phyloP scores from a whole-genome alignment of 2,329 filamentous ascomycete species.

The Cercospora citrullina region DNA sequence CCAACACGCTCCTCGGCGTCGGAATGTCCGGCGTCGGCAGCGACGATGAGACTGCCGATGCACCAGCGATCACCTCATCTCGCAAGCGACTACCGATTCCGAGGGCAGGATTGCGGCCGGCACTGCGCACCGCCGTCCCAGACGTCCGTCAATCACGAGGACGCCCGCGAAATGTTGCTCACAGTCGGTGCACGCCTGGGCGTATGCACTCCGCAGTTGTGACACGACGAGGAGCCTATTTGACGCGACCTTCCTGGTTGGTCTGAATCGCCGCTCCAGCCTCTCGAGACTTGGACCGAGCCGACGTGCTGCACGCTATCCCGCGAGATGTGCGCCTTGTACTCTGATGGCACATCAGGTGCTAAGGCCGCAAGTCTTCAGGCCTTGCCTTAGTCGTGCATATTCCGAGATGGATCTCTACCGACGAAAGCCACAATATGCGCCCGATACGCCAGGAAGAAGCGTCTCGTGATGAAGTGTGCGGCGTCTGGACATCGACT shows the following conservation, averaged over 20 bases:
- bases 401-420: not conserved
- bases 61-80: not conserved
- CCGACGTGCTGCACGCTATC: not conserved
- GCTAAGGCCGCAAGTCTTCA: not conserved
- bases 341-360: too few species aligned
- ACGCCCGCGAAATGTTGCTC: not conserved
- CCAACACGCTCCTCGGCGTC: not conserved
- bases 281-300: not conserved
- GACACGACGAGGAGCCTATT: not conserved
- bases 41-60: not conserved
- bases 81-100: not conserved
- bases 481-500: not conserved
- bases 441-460: not conserved
- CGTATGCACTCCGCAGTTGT: not conserved
- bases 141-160: not conserved
- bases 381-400: not conserved
- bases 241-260: not conserved
- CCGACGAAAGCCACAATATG: not conserved
- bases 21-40: not conserved
- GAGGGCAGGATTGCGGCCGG: not conserved
- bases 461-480: not conserved
- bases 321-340: not conserved
- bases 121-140: not conserved
- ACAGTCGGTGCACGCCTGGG: not conserved
- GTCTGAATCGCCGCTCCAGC: not conserved